Evolutionary conservation across 352 stramenopile genomes (phyloP), one percentile per base, ranked within the genome.

Genomic region (Pythium rhizo-oryzae): DNA sequence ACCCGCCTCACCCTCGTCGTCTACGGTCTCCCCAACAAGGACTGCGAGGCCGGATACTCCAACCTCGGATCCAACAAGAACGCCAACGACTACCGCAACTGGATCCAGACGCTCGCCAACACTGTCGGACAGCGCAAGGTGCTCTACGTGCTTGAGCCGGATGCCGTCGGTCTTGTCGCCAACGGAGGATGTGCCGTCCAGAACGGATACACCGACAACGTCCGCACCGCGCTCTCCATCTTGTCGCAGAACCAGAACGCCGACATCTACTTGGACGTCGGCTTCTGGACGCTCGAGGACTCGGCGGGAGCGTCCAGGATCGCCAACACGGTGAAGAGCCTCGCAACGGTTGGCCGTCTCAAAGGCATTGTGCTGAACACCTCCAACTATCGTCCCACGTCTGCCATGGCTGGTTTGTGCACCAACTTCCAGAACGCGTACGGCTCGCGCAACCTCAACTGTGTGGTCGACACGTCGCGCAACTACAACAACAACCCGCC

Each of bases 11-110:
- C 41, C 3, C 70, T 93, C 43, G 78, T 88, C 15, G 81, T 94
- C 4, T 92, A 94, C 58, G 86, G 79, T 16, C 71, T 94, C 35
- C 86, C 86, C 37, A 83, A 84, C 67, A 94, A 94, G 68, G 86
- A 94, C 66, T 94, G 86, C 63, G 66, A 73, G n/a, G 75, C 72
- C 18, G 70, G 72, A 1, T 78, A 78, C n/a, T 93, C 85, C n/a
- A n/a, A n/a, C n/a, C n/a, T n/a, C n/a, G n/a, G n/a, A 39, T 73
- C 64, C 1, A 72, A 56, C 6, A 74, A 67, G 30, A 87, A 65
- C 33, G 65, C 72, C 0, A 71, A 64, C 0, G 69, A 81, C 54
- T 93, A 93, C 61, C 56, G 62, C 56, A 33, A 58, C 21, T 93
- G 89, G 59, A 25, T 93, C 8, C 35, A 69, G 28, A 56, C 68